Evolutionary conservation across 164 flowering plant species (phyloP).

Genomic region (Berberis vulgaris): DNA sequence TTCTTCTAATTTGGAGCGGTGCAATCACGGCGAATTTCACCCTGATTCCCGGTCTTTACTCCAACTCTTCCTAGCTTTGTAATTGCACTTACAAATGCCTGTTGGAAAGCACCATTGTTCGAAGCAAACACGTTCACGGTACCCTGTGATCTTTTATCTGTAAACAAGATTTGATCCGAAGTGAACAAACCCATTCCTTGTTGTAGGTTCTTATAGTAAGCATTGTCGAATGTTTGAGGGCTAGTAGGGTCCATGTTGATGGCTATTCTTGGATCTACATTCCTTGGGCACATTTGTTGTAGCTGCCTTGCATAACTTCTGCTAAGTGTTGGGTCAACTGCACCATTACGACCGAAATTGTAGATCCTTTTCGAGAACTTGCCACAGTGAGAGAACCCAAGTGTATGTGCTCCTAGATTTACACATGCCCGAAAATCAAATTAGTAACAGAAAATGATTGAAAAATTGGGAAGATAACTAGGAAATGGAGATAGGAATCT

Average conservation of each 20-base stretch:
- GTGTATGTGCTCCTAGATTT: conserved; percentile 28
- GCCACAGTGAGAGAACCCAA: conserved; percentile 46
- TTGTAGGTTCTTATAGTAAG: conserved; percentile 25
- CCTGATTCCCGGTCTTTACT: conserved; percentile 30
- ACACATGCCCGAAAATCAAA: too few relatives aligned
- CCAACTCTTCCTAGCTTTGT: conserved; percentile 44
- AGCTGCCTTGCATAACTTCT: conserved; percentile 27
- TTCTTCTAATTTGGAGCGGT: conserved; percentile 12
- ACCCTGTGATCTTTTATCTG: conserved; percentile 23
- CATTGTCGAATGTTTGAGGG: conserved; percentile 23
- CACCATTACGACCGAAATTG: conserved; percentile 15
- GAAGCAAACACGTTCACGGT: conserved; percentile 27
- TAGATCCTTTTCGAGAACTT: conserved; percentile 32
- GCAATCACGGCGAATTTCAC: conserved; percentile 41
- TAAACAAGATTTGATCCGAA: conserved; percentile 31
- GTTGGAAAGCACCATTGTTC: conserved; percentile 20
- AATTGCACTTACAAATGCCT: conserved; percentile 34
- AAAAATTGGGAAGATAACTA: background rate
- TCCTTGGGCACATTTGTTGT: conserved; percentile 29
- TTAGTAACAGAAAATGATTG: too few relatives aligned
- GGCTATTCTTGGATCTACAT: conserved; percentile 35
- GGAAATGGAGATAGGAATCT: background rate
- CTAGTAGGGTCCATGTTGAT: conserved; percentile 38
- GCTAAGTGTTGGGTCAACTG: conserved; percentile 30
- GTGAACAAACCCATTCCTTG: conserved; percentile 26